These are phyloP conservation scores for Brassica rapa DNA, from an alignment of 345 rosid genomes.

Conservation along the genomic window DNA sequence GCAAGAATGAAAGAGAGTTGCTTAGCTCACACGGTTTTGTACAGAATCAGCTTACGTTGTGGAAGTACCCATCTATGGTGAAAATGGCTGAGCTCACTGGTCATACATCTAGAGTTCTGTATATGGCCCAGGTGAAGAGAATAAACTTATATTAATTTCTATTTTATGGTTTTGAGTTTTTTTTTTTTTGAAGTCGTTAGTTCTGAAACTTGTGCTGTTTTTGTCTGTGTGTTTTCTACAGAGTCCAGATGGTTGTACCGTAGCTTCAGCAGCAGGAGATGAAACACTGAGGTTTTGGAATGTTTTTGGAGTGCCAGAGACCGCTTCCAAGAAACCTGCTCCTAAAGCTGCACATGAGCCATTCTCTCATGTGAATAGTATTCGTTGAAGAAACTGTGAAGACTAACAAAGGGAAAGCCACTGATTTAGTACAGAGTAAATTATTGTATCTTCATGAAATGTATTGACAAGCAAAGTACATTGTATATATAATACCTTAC, in stretches of 20 bases:
- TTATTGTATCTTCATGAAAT: not conserved
- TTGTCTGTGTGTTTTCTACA: not conserved
- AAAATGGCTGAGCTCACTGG: constrained; percentile 1
- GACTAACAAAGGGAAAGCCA: not conserved
- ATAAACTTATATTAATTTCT: not conserved
- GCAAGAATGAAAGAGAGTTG: constrained; percentile 7
- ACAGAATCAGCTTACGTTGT: constrained; percentile 9
- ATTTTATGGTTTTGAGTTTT: not conserved
- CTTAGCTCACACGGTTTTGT: constrained; percentile 5
- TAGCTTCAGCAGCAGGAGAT: constrained; percentile 8
- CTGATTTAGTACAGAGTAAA: not conserved
- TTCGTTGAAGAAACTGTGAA: not conserved
- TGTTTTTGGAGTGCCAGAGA: not conserved
- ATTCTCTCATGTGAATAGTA: not conserved
- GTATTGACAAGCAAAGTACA: not conserved
- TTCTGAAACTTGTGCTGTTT: not conserved
- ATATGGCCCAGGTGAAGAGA: constrained; percentile 6
- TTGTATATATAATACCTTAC: not conserved
- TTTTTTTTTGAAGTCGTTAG: not conserved
- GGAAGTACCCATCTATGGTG: constrained; percentile 6
- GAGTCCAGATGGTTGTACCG: constrained; percentile 11
- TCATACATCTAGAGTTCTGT: not conserved
- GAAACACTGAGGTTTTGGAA: constrained; percentile 4
- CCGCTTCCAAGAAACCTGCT: not conserved
- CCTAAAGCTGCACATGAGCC: not conserved